phyloP scores from a whole-genome alignment of 2,329 filamentous ascomycete genomes.

The Didymella exigua region DNA sequence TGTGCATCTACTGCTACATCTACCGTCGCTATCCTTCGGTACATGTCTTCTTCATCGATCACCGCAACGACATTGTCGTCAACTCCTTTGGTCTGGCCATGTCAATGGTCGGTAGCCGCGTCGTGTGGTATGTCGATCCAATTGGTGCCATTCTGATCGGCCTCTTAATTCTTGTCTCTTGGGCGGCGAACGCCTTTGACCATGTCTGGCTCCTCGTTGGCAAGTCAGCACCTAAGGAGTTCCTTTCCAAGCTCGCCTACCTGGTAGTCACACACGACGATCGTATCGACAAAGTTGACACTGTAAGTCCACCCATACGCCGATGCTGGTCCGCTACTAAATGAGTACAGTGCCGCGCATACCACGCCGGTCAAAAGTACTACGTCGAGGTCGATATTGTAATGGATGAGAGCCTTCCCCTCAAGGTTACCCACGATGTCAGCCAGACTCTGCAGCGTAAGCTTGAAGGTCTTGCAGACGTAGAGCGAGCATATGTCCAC shows the following conservation, averaged over 20 bases:
- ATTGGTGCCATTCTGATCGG: conserved; percentile 66
- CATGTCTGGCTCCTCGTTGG: conserved; percentile 67
- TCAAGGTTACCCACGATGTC: conserved; percentile 65
- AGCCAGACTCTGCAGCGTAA: conserved; percentile 66
- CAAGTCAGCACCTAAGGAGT: conserved; percentile 64
- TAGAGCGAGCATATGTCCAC: conserved; percentile 57
- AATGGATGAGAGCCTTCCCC: conserved; percentile 61
- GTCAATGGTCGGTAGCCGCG: conserved; percentile 59
- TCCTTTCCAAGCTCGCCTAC: conserved; percentile 63
- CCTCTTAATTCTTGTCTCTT: conserved; percentile 65
- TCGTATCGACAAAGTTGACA: conserved; percentile 64
- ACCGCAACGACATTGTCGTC: conserved; percentile 63
- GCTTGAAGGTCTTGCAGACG: conserved; percentile 56
- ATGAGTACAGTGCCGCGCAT: conserved; percentile 56
- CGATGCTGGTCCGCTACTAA: conserved; percentile 19
- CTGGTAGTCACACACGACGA: conserved; percentile 61
- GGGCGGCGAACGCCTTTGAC: conserved; percentile 65
- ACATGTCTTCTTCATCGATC: conserved; percentile 63
- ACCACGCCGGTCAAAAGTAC: conserved; percentile 66
- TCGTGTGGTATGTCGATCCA: conserved; percentile 66
- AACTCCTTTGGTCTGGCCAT: conserved; percentile 63
- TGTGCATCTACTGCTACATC: conserved; percentile 62
- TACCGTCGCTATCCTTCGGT: conserved; percentile 61
- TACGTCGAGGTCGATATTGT: conserved; percentile 69
- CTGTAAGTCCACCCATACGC: conserved; percentile 35